Evolutionary conservation across 2,329 filamentous ascomycete genomes (phyloP).

Genomic region (Fusarium kyushuense): DNA sequence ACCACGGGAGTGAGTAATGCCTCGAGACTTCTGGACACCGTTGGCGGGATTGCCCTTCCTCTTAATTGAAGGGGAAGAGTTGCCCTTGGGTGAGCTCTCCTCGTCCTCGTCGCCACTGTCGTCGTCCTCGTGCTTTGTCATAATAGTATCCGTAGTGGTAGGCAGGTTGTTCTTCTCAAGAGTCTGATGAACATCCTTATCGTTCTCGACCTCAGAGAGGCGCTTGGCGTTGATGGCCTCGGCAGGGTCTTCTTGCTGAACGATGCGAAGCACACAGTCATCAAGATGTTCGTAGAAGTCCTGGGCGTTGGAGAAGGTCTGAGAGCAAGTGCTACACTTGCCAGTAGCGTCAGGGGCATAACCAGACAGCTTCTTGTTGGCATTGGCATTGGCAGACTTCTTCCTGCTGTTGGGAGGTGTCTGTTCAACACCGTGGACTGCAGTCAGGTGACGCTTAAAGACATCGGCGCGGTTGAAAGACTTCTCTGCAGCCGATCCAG

Average conservation of each 20-base stretch:
- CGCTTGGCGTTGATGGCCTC: conserved; percentile 77
- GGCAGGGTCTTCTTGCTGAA: conserved; percentile 77
- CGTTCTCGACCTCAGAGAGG: conserved; percentile 74
- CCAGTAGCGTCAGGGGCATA: conserved; percentile 85
- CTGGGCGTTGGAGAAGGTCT: conserved; percentile 91
- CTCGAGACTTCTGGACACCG: conserved; percentile 74
- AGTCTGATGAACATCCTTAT: conserved; percentile 71
- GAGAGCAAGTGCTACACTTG: conserved; percentile 94
- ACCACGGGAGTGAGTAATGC: conserved; percentile 82
- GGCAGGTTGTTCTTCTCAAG: conserved; percentile 73
- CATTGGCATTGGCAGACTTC: conserved; percentile 63
- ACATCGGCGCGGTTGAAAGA: conserved; percentile 96
- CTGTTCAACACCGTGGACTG: conserved; percentile 92
- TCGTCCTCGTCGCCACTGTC: conserved; percentile 67
- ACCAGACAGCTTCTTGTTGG: conserved; percentile 74
- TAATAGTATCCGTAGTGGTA: conserved; percentile 55
- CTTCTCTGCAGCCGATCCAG: conserved; percentile 90
- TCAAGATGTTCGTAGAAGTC: conserved; percentile 99
- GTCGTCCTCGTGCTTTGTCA: conserved; percentile 65
- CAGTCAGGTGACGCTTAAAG: conserved; percentile 93
- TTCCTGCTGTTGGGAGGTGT: conserved; percentile 91
- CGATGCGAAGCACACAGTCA: conserved; percentile 77
- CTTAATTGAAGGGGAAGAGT: conserved; percentile 59
- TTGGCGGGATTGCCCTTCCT: conserved; percentile 67
- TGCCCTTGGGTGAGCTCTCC: conserved; percentile 62